Conservation (phyloP, 139 green algal genomes). For the Micractinium sp. region DNA sequence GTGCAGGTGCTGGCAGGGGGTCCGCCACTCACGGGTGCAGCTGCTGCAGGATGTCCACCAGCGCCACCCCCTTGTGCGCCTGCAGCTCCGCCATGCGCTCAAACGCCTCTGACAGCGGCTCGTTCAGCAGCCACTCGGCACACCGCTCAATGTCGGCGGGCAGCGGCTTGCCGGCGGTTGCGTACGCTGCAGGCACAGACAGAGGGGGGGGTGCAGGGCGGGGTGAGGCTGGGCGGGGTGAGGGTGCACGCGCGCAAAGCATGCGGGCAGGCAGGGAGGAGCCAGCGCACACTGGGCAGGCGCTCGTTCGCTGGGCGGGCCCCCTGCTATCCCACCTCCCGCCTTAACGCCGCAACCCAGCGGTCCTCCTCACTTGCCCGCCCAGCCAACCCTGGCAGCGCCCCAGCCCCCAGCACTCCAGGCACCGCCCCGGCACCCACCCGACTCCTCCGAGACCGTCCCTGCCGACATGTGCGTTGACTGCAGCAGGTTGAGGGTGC, state of each 20-base stretch:
- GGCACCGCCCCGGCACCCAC: neutral
- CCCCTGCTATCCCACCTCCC: too few species aligned
- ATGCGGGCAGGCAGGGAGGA: too few species aligned
- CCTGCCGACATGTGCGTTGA: conserved; percentile 19
- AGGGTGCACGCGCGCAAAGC: too few species aligned
- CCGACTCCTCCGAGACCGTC: conserved; percentile 8
- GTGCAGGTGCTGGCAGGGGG: too few species aligned
- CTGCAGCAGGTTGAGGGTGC: conserved; percentile 94
- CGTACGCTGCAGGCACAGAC: conserved; percentile 77
- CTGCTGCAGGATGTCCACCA: conserved; percentile 92
- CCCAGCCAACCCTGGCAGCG: too few species aligned
- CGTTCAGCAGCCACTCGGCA: conserved; percentile 87
- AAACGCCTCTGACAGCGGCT: conserved; percentile 70
- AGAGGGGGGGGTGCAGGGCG: neutral
- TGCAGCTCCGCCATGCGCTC: conserved; percentile 46
- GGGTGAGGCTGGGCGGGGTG: neutral
- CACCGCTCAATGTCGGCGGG: conserved; percentile 85
- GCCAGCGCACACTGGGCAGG: too few species aligned
- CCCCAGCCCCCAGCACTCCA: neutral
- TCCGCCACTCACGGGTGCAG: conserved; percentile 89
- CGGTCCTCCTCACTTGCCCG: too few species aligned
- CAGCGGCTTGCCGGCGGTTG: conserved; percentile 88
- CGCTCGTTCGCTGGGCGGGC: too few species aligned
- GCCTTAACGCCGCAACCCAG: too few species aligned
- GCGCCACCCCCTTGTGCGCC: conserved; percentile 81